Evolutionary conservation across 441 rosid species (phyloP).

Genomic region (Erodium moschatum): DNA sequence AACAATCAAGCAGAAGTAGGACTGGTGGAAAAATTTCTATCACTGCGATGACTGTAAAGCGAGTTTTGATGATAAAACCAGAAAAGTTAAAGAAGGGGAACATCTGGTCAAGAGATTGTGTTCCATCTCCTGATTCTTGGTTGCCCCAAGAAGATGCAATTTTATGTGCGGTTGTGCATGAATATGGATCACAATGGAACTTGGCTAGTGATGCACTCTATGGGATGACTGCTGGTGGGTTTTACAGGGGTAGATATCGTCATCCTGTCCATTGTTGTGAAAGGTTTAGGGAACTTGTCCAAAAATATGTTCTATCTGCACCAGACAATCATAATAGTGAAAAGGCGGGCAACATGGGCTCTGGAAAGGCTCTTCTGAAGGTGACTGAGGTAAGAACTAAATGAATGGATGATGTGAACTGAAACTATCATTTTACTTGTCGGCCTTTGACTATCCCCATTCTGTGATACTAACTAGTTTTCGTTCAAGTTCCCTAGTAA

Average conservation of each 20-base stretch:
- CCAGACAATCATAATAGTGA: slow-evolving; percentile 58
- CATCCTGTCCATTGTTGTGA: slow-evolving; percentile 94
- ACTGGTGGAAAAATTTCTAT: slow-evolving; percentile 73
- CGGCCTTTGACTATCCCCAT: background rate
- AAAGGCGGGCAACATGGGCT: slow-evolving; percentile 50
- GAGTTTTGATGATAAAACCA: slow-evolving; percentile 67
- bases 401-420: background rate
- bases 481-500: background rate
- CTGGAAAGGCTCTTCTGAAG: slow-evolving; percentile 88
- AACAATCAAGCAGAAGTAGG: slow-evolving; percentile 56
- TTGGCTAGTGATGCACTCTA: slow-evolving; percentile 68
- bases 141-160: slow-evolving; percentile 95
- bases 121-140: slow-evolving; percentile 91
- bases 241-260: slow-evolving; percentile 84
- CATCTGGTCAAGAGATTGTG: slow-evolving; percentile 90
- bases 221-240: slow-evolving; percentile 95
- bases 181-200: slow-evolving; percentile 92
- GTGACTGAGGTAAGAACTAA: slow-evolving; percentile 73
- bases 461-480: background rate
- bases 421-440: background rate
- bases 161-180: slow-evolving; percentile 96
- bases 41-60: slow-evolving; percentile 75
- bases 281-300: slow-evolving; percentile 83
- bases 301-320: slow-evolving; percentile 57
- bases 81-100: slow-evolving; percentile 90